Evolutionary conservation across 176 grass and related monocot species (phyloP).

Genomic region (Zea luxurians): DNA sequence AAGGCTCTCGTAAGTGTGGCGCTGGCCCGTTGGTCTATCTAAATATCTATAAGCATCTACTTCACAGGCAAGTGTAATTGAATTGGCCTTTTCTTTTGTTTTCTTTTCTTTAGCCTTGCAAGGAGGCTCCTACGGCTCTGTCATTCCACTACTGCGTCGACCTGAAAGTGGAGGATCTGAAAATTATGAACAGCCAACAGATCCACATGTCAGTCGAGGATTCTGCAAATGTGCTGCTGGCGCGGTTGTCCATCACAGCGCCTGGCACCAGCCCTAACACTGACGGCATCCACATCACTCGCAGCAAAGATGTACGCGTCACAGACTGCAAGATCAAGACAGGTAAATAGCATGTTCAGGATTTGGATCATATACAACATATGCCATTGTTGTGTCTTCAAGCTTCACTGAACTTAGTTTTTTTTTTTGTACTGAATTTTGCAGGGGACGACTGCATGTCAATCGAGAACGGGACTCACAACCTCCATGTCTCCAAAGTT

Average conservation of each 20-base stretch:
- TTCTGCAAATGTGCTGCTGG: background rate
- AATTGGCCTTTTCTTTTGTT: background rate
- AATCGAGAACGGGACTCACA: conserved; percentile 31
- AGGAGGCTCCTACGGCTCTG: conserved; percentile 53
- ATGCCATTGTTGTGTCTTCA: background rate
- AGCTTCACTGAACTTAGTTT: background rate
- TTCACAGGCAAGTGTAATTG: too few species aligned
- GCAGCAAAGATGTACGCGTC: conserved; percentile 28
- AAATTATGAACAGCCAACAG: conserved; percentile 44
- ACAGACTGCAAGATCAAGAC: conserved; percentile 43
- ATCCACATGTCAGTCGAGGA: conserved; percentile 52
- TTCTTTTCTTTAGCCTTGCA: conserved; percentile 55
- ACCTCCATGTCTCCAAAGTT: conserved; percentile 24
- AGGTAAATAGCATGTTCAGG: background rate
- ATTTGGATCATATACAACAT: background rate
- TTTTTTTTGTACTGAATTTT: background rate
- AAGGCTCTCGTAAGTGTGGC: conserved; percentile 43
- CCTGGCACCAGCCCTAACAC: conserved; percentile 41
- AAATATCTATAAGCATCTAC: background rate
- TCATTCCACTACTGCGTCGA: conserved; percentile 31
- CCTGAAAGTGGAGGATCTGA: conserved; percentile 28
- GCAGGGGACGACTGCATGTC: conserved; percentile 47
- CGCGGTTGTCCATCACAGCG: conserved; percentile 25
- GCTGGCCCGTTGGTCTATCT: background rate
- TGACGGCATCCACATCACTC: conserved; percentile 53